These are phyloP conservation scores for Botrytis fabae DNA, from an alignment of 2,329 filamentous ascomycete species.

Conservation along the genomic window DNA sequence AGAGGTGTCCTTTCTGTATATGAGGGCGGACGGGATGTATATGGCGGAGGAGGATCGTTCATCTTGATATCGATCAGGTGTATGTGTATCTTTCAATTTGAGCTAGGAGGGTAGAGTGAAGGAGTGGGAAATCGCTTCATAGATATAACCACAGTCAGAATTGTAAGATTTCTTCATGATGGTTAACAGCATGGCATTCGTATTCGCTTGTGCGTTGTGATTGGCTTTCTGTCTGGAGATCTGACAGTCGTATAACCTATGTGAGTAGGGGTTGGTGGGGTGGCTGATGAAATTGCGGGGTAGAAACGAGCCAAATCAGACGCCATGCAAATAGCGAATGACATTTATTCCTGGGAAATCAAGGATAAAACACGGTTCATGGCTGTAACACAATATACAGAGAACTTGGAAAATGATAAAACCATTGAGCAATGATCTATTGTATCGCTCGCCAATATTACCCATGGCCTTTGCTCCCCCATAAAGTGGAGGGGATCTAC, in stretches of 20 bases:
- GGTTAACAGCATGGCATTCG: not conserved
- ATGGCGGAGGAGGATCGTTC: not conserved
- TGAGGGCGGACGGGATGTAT: not conserved
- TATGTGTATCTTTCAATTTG: not conserved
- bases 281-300: not conserved
- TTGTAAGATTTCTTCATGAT: not conserved
- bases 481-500: not conserved
- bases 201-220: conserved; percentile 1
- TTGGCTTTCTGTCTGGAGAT: not conserved
- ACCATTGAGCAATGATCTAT: not conserved
- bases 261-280: not conserved
- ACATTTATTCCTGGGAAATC: not conserved
- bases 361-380: not conserved
- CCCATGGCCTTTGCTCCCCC: not conserved
- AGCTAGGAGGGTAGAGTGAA: not conserved
- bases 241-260: not conserved
- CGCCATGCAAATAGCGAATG: not conserved
- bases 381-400: not conserved
- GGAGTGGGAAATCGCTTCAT: not conserved
- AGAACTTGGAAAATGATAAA: not conserved
- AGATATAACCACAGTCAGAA: not conserved
- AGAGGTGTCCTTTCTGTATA: not conserved
- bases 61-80: not conserved
- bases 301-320: not conserved
- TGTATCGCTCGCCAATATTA: not conserved